A percentile compares a stretch with the other conserved stretches of the same genome.
phyloP scores from a whole-genome alignment of 805 yeast species.

The Saccharomyces jurei region DNA sequence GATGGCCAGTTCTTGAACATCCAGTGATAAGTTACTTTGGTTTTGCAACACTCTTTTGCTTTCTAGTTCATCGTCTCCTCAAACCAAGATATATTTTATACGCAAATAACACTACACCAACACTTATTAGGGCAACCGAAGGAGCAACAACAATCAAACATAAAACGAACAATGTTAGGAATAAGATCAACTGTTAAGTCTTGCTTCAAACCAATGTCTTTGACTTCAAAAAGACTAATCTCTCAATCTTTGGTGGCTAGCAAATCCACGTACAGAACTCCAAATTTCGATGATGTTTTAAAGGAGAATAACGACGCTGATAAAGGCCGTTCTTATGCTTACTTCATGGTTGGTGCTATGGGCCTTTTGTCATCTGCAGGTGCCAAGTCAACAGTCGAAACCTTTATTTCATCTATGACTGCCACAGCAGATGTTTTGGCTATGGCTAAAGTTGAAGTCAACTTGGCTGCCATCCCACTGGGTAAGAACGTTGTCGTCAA shows the following conservation, averaged over 20 bases:
- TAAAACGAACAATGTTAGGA: not conserved
- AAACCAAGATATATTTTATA: not conserved
- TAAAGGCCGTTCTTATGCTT: conserved; percentile 76
- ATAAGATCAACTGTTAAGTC: not conserved
- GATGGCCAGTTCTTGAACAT: not conserved
- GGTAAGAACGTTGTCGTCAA: conserved; percentile 97
- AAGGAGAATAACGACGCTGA: conserved; percentile 65
- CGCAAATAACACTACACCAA: not conserved
- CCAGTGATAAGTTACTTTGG: not conserved
- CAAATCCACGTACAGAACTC: conserved; percentile 80
- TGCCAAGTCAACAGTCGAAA: conserved; percentile 92
- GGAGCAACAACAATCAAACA: not conserved
- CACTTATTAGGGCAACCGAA: not conserved
- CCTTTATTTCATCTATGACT: conserved; percentile 85
- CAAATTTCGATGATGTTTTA: conserved; percentile 77
- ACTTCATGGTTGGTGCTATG: conserved; percentile 95
- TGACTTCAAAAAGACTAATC: conserved; percentile 15
- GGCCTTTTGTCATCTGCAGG: conserved; percentile 88
- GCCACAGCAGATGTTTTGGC: conserved; percentile 99
- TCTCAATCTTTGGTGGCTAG: conserved; percentile 30
- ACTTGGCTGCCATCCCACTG: conserved; percentile 84
- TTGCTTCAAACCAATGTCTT: conserved; percentile 2
- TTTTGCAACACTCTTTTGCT: not conserved
- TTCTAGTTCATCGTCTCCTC: not conserved
- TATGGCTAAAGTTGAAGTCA: conserved; percentile 98